phyloP scores from a whole-genome alignment of 768 basidiomycete genomes.

The Scleroderma bovista region DNA sequence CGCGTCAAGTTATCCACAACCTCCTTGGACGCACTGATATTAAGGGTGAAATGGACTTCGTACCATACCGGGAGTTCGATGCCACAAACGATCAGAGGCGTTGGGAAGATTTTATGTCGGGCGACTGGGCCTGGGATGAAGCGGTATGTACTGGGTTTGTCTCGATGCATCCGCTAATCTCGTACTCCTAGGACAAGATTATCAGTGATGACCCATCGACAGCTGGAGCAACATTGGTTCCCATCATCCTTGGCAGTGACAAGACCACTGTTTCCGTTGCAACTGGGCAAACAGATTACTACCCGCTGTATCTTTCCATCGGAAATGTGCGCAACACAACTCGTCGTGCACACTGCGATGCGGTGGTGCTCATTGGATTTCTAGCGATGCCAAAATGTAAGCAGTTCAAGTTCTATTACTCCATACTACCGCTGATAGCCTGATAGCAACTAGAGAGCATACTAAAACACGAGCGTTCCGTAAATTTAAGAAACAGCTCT shows the following conservation, averaged over 20 bases:
- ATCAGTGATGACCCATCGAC: constrained; percentile 11
- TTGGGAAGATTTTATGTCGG: constrained; percentile 8
- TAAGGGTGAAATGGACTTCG: constrained; percentile 14
- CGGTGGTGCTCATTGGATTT: constrained; percentile 21
- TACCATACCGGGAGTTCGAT: constrained; percentile 8
- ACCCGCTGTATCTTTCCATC: constrained; percentile 7
- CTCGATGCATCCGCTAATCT: not conserved
- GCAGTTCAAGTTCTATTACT: not conserved
- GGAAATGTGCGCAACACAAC: constrained; percentile 6
- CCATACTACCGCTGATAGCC: not conserved
- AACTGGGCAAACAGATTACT: constrained; percentile 4
- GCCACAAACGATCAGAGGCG: not conserved
- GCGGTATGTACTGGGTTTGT: constrained; percentile 1
- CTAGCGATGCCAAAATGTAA: constrained; percentile 26
- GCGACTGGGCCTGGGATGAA: constrained; percentile 12
- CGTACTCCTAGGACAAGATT: constrained; percentile 1
- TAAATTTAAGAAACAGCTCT: constrained; percentile 16
- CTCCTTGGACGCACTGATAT: constrained; percentile 17
- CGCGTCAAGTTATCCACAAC: too few species aligned
- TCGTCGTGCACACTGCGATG: constrained; percentile 1
- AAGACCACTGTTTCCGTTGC: constrained; percentile 7
- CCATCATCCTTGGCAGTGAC: constrained; percentile 8
- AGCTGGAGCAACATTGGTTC: constrained; percentile 16
- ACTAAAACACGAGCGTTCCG: constrained; percentile 4
- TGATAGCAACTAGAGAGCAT: constrained; percentile 2